Percentiles rank a stretch among this genome's conserved stretches.
Evolutionary conservation across 225 moss, liverwort and hornwort genomes (phyloP).

Genomic region (Asterella californica): DNA sequence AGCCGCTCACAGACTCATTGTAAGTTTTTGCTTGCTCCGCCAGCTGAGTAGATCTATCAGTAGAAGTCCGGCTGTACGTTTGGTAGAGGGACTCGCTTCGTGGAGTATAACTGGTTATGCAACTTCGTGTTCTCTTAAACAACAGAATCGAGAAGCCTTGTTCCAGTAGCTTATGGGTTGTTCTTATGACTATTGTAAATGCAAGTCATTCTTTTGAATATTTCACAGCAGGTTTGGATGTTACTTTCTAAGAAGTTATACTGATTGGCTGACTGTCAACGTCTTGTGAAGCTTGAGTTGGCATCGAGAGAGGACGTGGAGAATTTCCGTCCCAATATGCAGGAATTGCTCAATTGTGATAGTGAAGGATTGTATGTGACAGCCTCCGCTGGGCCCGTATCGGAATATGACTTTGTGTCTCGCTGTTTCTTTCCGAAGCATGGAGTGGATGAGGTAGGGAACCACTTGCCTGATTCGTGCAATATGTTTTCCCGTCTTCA

Average conservation of each 20-base stretch:
- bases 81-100: background rate
- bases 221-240: background rate
- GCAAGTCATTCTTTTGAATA: background rate
- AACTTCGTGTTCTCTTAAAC: too few species aligned
- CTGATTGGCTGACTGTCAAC: background rate
- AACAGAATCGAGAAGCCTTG: background rate
- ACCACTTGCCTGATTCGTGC: background rate
- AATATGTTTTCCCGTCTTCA: background rate
- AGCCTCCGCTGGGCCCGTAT: constrained; percentile 19
- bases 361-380: constrained; percentile 29
- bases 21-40: constrained; percentile 10
- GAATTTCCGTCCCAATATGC: constrained; percentile 32
- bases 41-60: background rate
- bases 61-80: background rate
- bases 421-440: constrained; percentile 39
- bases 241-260: background rate
- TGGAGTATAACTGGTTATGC: background rate
- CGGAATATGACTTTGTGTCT: constrained; percentile 35
- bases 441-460: constrained; percentile 35
- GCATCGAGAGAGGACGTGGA: constrained; percentile 31
- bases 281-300: constrained; percentile 33
- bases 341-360: constrained; percentile 24
- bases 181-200: background rate
- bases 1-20: constrained; percentile 29
- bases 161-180: background rate